phyloP scores from a whole-genome alignment of 192 early-diverging fungal genomes.

The Podila horticola region DNA sequence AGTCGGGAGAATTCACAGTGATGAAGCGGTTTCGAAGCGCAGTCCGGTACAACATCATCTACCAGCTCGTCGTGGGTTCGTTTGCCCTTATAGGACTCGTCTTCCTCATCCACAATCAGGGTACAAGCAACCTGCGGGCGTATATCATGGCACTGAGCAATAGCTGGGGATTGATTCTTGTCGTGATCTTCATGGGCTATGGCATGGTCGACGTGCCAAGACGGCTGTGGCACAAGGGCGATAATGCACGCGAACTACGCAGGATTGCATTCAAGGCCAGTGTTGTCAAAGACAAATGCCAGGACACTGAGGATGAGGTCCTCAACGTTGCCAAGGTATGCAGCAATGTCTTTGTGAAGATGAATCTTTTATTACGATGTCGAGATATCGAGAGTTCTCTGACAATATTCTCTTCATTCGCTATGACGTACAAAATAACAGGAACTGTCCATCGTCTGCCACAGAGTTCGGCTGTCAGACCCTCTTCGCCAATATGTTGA shows the following conservation, averaged over 20 bases:
- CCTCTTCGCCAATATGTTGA: conserved; percentile 72
- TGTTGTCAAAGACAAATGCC: conserved; percentile 79
- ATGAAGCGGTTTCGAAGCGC: conserved; percentile 75
- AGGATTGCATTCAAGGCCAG: conserved; percentile 75
- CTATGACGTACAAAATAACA: conserved; percentile 22
- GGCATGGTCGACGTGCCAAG: conserved; percentile 93
- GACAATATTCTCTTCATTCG: background rate
- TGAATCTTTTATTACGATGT: no score
- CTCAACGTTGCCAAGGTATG: conserved; percentile 48
- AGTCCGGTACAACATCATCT: conserved; percentile 83
- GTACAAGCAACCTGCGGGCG: conserved; percentile 68
- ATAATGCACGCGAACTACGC: conserved; percentile 66
- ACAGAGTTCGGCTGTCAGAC: conserved; percentile 53
- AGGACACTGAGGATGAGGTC: conserved; percentile 87
- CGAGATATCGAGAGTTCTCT: no score
- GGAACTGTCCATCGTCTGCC: conserved; percentile 57
- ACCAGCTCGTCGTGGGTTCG: conserved; percentile 77
- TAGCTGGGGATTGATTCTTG: conserved; percentile 91
- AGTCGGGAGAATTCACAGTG: conserved; percentile 86
- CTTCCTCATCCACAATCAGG: conserved; percentile 69
- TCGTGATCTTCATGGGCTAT: conserved; percentile 92
- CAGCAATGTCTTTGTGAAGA: no score
- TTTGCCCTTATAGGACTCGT: conserved; percentile 77
- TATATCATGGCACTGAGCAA: conserved; percentile 94
- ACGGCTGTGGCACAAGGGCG: conserved; percentile 81